Conservation (phyloP, 2,329 filamentous ascomycete species). For the Sclerotiophoma versabilis region DNA sequence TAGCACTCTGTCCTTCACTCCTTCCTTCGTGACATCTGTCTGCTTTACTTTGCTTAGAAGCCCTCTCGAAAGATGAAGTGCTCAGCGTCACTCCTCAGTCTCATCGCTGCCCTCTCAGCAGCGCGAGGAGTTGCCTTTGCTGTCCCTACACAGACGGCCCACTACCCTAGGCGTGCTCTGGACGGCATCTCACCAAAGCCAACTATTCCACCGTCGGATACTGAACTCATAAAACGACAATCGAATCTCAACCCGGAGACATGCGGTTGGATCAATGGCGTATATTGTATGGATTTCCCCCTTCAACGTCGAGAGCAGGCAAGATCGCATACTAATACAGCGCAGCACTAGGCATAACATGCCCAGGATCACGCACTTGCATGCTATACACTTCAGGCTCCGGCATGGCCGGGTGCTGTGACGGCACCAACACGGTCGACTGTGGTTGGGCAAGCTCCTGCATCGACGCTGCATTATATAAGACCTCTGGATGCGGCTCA, state of each 20-base stretch:
- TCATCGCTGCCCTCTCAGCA: slow-evolving; percentile 23
- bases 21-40: background rate
- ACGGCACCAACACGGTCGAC: slow-evolving; percentile 26
- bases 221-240: slow-evolving; percentile 30
- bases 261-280: slow-evolving; percentile 37
- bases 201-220: slow-evolving; percentile 31
- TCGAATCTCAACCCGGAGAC: slow-evolving; percentile 19
- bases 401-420: slow-evolving; percentile 40
- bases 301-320: background rate
- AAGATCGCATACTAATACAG: background rate
- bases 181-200: slow-evolving; percentile 28
- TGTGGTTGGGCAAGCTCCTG: slow-evolving; percentile 39
- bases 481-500: slow-evolving; percentile 21
- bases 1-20: background rate
- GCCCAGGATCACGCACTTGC: slow-evolving; percentile 29
- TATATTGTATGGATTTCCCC: slow-evolving; percentile 21
- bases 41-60: too few relatives aligned
- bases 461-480: slow-evolving; percentile 29
- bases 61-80: slow-evolving; percentile 10
- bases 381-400: slow-evolving; percentile 32
- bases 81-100: slow-evolving; percentile 14
- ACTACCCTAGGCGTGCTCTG: slow-evolving; percentile 15
- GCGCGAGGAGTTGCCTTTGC: slow-evolving; percentile 31
- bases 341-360: slow-evolving; percentile 25
- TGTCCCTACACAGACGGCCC: slow-evolving; percentile 27